A percentile compares a stretch with the other conserved stretches of the same genome.
Conservation (phyloP, 331 rosid genomes). For the Phaseolus coccineus region DNA sequence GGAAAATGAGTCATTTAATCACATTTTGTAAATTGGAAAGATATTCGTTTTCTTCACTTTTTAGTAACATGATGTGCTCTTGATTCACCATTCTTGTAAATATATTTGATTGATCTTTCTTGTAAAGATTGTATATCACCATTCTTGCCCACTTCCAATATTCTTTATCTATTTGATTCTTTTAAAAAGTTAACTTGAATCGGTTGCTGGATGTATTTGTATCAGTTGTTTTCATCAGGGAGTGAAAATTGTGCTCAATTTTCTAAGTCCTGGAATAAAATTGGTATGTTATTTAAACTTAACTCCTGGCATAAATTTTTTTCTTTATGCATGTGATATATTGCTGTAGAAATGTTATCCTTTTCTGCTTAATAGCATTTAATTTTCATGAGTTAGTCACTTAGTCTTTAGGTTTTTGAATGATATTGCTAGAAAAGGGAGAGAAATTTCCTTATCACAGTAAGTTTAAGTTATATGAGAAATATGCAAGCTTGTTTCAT, state of each 20-base stretch:
- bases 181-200: slow-evolving; percentile 31
- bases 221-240: slow-evolving; percentile 81
- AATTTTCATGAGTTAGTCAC: slow-evolving; percentile 32
- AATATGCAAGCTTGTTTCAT: slow-evolving; percentile 15
- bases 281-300: slow-evolving; percentile 61
- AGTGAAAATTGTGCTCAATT: slow-evolving; percentile 75
- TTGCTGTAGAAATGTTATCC: slow-evolving; percentile 1
- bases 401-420: slow-evolving; percentile 30
- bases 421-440: slow-evolving; percentile 27
- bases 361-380: not conserved
- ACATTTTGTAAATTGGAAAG: slow-evolving; percentile 24
- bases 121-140: slow-evolving; percentile 10
- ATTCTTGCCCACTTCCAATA: slow-evolving; percentile 7
- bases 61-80: slow-evolving; percentile 3
- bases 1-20: slow-evolving; percentile 2
- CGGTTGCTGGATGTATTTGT: slow-evolving; percentile 42
- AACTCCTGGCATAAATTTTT: not conserved
- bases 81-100: not conserved
- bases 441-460: not conserved
- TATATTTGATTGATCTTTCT: slow-evolving; percentile 36
- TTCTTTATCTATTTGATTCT: not conserved
- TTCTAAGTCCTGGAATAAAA: slow-evolving; percentile 72
- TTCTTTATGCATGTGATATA: slow-evolving; percentile 23
- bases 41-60: slow-evolving; percentile 22
- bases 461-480: slow-evolving; percentile 1